Conservation (phyloP, 352 stramenopile species). For the Elongisporangium undulatum region DNA sequence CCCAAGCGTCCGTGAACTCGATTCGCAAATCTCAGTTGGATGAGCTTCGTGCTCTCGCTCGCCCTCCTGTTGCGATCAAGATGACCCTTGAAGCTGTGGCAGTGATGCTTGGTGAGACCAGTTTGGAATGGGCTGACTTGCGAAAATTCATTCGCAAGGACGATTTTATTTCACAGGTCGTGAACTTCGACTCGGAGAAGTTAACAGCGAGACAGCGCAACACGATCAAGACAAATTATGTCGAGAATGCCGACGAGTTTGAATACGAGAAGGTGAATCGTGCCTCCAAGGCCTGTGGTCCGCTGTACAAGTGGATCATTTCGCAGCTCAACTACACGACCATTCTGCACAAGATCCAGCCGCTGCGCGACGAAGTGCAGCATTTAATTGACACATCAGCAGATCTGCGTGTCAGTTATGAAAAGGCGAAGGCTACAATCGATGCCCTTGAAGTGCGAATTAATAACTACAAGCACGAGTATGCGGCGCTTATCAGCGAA, state of each 20-base stretch:
- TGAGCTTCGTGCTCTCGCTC: conserved; percentile 95
- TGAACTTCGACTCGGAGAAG: conserved; percentile 99
- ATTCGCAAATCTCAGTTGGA: conserved; percentile 99
- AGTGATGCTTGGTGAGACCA: conserved; percentile 98
- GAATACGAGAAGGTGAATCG: conserved; percentile 92
- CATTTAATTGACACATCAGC: conserved; percentile 93
- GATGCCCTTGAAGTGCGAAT: conserved; percentile 95
- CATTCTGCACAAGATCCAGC: conserved; percentile 98
- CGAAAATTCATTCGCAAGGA: conserved; percentile 96
- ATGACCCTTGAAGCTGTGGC: conserved; percentile 97
- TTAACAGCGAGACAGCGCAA: conserved; percentile 93
- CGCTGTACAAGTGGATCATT: conserved; percentile 98
- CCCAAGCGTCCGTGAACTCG: conserved; percentile 95
- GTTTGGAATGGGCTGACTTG: conserved; percentile 96
- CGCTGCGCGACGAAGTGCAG: conserved; percentile 97
- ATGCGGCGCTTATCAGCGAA: conserved; percentile 96
- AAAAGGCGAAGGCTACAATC: conserved; percentile 92
- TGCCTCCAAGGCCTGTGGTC: conserved; percentile 96
- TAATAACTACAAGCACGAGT: conserved; percentile 98
- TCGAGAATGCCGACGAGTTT: conserved; percentile 89
- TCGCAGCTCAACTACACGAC: conserved; percentile 98
- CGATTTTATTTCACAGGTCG: conserved; percentile 99
- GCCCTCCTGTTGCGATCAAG: conserved; percentile 95
- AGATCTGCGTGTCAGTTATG: conserved; percentile 91
- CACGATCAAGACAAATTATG: conserved; percentile 94